Conservation (phyloP, 225 moss, liverwort and hornwort genomes). For the Antitrichia curtipendula region DNA sequence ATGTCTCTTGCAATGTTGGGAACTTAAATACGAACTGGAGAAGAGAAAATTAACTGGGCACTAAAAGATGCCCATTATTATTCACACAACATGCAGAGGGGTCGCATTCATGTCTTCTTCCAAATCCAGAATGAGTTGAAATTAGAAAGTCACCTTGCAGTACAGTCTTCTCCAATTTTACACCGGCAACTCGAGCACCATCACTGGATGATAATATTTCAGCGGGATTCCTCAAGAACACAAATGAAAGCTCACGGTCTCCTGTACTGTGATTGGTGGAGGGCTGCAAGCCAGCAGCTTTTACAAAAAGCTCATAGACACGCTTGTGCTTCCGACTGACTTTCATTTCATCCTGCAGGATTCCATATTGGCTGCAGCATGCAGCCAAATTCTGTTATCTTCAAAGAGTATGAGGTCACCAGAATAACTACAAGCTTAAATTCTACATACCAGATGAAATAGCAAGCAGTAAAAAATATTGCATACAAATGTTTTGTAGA, state of each 20-base stretch:
- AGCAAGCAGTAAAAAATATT: background rate
- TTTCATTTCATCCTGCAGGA: conserved; percentile 85
- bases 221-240: conserved; percentile 72
- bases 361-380: conserved; percentile 44
- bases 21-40: background rate
- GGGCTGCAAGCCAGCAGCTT: conserved; percentile 34
- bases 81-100: background rate
- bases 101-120: background rate
- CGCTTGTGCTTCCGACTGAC: conserved; percentile 76
- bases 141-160: conserved; percentile 44
- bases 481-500: background rate
- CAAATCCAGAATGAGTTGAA: background rate
- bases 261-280: conserved; percentile 3
- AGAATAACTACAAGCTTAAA: background rate
- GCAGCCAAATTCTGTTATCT: conserved; percentile 51
- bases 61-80: background rate
- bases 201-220: conserved; percentile 38
- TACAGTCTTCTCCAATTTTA: conserved; percentile 69
- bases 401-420: background rate
- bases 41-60: background rate
- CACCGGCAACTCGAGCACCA: conserved; percentile 45
- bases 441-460: background rate
- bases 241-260: conserved; percentile 45
- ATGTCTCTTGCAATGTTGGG: background rate
- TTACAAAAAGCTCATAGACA: conserved; percentile 83